phyloP scores from a whole-genome alignment of 2,329 filamentous ascomycete genomes.

The Calonectria honghensis region DNA sequence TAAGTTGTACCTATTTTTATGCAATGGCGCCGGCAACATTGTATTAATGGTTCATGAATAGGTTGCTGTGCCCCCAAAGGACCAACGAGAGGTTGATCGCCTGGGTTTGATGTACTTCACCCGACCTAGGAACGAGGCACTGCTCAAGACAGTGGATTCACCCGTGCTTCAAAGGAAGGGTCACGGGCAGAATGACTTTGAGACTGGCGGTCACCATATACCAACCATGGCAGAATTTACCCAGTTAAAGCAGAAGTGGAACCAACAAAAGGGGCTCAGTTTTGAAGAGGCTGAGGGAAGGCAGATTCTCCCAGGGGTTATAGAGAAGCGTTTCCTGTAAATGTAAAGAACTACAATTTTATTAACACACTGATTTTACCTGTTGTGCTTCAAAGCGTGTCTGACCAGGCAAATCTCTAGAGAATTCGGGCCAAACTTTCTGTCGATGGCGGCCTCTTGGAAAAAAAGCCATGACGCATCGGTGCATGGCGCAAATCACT shows the following conservation, averaged over 20 bases:
- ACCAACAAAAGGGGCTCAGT: conserved; percentile 54
- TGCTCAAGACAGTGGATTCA: conserved; percentile 60
- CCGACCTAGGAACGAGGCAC: conserved; percentile 63
- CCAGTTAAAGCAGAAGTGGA: conserved; percentile 58
- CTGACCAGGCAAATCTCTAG: too few species aligned
- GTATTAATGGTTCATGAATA: conserved; percentile 46
- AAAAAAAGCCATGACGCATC: too few species aligned
- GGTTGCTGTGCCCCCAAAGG: conserved; percentile 62
- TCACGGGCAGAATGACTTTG: conserved; percentile 60
- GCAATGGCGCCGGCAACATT: background rate
- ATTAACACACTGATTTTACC: background rate
- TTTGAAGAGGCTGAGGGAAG: conserved; percentile 19
- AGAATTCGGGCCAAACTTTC: background rate
- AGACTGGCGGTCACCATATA: conserved; percentile 55
- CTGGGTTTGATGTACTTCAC: conserved; percentile 72
- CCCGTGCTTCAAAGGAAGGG: conserved; percentile 59
- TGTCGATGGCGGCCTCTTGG: too few species aligned
- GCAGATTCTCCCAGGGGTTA: conserved; percentile 24
- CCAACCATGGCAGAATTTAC: conserved; percentile 61
- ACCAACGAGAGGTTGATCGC: conserved; percentile 67
- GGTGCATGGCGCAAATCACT: too few species aligned
- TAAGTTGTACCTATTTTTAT: conserved; percentile 25
- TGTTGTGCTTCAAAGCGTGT: background rate
- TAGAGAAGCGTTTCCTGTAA: conserved; percentile 23
- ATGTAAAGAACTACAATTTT: background rate